A percentile compares a stretch with the other conserved stretches of the same genome.
phyloP scores from a whole-genome alignment of 2,329 filamentous ascomycete species.

The Pyrenophora tritici-repentis region DNA sequence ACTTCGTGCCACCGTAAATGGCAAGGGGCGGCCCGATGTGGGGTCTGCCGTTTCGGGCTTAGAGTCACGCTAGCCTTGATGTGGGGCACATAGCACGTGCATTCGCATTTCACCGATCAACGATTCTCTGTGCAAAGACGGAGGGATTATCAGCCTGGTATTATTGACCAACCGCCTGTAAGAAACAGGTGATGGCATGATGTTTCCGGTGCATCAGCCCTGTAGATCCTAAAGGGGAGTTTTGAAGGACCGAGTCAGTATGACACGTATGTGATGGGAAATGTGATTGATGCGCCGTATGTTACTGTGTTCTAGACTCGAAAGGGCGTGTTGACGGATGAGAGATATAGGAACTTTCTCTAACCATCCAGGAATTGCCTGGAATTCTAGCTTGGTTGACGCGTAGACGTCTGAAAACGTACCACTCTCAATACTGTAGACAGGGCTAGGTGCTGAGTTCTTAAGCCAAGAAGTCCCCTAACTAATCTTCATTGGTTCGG shows the following conservation, averaged over 20 bases:
- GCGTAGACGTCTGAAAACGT: no score
- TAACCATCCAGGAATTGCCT: no score
- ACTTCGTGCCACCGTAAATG: background rate
- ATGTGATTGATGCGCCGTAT: background rate
- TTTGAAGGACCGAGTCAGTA: background rate
- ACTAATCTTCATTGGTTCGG: background rate
- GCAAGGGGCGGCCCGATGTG: slow-evolving; percentile 10
- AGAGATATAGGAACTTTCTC: no score
- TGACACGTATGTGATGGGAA: slow-evolving; percentile 1
- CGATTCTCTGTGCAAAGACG: background rate
- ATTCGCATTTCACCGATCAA: background rate
- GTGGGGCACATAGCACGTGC: background rate
- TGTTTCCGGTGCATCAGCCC: background rate
- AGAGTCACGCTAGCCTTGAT: background rate
- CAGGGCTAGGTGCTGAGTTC: background rate
- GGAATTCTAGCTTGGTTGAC: no score
- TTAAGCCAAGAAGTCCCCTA: background rate
- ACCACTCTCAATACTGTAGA: no score
- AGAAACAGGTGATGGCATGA: no score
- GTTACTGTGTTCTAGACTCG: background rate
- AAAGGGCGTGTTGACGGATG: no score
- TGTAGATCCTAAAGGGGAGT: background rate
- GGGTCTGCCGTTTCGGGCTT: background rate
- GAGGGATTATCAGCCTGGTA: no score
- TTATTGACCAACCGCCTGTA: no score